Evolutionary conservation across 2,329 filamentous ascomycete genomes (phyloP).

Genomic region (Aspergillus brunneoviolaceus): DNA sequence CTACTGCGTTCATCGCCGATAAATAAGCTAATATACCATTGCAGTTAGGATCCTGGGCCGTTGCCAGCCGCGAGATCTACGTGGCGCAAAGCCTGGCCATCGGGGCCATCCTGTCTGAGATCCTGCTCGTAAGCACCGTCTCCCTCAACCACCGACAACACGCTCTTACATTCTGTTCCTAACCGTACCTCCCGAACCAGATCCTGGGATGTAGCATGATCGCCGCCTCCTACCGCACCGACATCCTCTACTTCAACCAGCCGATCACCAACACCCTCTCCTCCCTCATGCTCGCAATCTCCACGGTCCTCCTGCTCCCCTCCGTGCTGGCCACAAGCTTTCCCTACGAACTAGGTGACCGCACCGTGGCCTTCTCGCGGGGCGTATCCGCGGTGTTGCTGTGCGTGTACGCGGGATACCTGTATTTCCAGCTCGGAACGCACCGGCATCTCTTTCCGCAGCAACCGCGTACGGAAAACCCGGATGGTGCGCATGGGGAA

Average conservation of each 20-base stretch:
- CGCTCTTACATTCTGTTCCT: too few species aligned
- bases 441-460: slow-evolving; percentile 64
- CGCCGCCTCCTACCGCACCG: slow-evolving; percentile 64
- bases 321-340: slow-evolving; percentile 66
- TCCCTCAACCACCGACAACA: too few species aligned
- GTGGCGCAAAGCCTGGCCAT: slow-evolving; percentile 92
- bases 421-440: slow-evolving; percentile 69
- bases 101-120: slow-evolving; percentile 83
- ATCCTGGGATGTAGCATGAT: slow-evolving; percentile 71
- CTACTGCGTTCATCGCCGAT: neutral
- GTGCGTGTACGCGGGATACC: slow-evolving; percentile 66
- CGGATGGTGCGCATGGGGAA: slow-evolving; percentile 10
- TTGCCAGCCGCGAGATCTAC: slow-evolving; percentile 75
- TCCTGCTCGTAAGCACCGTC: slow-evolving; percentile 60
- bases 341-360: slow-evolving; percentile 40
- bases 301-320: slow-evolving; percentile 70
- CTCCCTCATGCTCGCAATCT: slow-evolving; percentile 67
- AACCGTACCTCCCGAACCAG: neutral
- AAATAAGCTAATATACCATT: neutral
- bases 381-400: slow-evolving; percentile 70
- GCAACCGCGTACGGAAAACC: slow-evolving; percentile 28
- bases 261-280: slow-evolving; percentile 41
- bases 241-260: slow-evolving; percentile 56
- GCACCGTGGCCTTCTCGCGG: slow-evolving; percentile 66
- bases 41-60: slow-evolving; percentile 74